A percentile compares a stretch with the other conserved stretches of the same genome.
phyloP scores from a whole-genome alignment of 169 alveolate species.

The Eimeria maxima region DNA sequence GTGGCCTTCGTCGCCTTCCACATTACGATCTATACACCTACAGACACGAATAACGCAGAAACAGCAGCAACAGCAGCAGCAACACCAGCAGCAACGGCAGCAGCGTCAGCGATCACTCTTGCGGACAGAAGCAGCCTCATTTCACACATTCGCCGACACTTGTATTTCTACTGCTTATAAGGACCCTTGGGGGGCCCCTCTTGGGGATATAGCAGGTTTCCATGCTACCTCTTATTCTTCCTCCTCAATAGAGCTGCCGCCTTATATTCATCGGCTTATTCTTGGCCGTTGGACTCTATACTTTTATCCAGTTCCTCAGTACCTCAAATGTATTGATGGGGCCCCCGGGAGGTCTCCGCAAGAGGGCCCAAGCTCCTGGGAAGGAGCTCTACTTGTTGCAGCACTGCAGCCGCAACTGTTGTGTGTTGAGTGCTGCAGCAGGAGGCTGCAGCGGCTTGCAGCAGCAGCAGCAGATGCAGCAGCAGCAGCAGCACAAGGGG shows the following conservation, averaged over 20 bases:
- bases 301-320: constrained; percentile 49
- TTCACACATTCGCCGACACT: not conserved
- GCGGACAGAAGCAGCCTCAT: constrained; percentile 58
- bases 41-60: not conserved
- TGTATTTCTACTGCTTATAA: not conserved
- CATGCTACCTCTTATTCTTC: not conserved
- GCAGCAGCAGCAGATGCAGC: constrained; percentile 66
- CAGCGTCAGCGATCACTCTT: not conserved
- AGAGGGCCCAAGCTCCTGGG: constrained; percentile 37
- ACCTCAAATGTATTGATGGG: constrained; percentile 30
- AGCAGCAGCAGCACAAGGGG: constrained; percentile 60
- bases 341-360: not conserved
- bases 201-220: not conserved
- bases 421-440: constrained; percentile 69
- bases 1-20: not conserved
- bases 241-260: not conserved
- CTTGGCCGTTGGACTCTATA: constrained; percentile 32
- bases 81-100: not conserved
- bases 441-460: constrained; percentile 42
- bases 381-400: constrained; percentile 42
- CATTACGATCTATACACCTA: not conserved
- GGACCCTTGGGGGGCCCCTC: constrained; percentile 1
- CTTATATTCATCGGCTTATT: not conserved
- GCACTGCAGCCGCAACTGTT: constrained; percentile 34
- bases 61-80: not conserved